Conservation (phyloP, 139 green algal genomes). For the Tetratostichococcus sp. region DNA sequence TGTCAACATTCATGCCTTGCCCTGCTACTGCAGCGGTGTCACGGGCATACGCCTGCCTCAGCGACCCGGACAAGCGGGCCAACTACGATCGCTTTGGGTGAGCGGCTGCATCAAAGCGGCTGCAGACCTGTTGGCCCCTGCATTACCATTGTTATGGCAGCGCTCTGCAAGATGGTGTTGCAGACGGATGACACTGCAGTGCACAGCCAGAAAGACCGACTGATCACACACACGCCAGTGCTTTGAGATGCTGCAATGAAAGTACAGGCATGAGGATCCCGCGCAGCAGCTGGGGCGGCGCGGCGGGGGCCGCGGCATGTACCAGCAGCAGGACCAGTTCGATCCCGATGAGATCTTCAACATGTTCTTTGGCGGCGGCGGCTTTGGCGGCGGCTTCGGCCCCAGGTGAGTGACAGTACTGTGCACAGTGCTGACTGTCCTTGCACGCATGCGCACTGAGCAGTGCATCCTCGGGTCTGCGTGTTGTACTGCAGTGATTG, state of each 20-base stretch:
- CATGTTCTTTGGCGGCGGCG: conserved; percentile 59
- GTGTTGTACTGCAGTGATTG: too few species aligned
- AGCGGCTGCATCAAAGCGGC: too few species aligned
- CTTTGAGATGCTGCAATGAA: too few species aligned
- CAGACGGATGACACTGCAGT: too few species aligned
- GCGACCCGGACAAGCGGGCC: conserved; percentile 46
- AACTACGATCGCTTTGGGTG: conserved; percentile 60
- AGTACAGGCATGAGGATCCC: background rate
- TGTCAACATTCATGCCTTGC: too few species aligned
- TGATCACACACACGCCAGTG: too few species aligned
- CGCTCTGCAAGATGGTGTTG: too few species aligned
- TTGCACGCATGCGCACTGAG: too few species aligned
- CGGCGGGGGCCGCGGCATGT: conserved; percentile 12
- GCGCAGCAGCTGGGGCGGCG: conserved; percentile 16
- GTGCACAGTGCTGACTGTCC: background rate
- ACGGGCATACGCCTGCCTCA: conserved; percentile 63
- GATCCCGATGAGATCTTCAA: conserved; percentile 58
- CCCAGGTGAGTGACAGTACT: background rate
- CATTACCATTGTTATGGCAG: background rate
- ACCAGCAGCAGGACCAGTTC: conserved; percentile 23
- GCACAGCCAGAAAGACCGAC: too few species aligned
- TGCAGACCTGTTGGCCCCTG: conserved; percentile 30
- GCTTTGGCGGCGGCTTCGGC: conserved; percentile 29
- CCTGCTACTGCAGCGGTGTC: conserved; percentile 59
- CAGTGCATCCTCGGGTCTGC: too few species aligned